Conservation (phyloP, 2,329 filamentous ascomycete genomes). For the Exophiala sideris region DNA sequence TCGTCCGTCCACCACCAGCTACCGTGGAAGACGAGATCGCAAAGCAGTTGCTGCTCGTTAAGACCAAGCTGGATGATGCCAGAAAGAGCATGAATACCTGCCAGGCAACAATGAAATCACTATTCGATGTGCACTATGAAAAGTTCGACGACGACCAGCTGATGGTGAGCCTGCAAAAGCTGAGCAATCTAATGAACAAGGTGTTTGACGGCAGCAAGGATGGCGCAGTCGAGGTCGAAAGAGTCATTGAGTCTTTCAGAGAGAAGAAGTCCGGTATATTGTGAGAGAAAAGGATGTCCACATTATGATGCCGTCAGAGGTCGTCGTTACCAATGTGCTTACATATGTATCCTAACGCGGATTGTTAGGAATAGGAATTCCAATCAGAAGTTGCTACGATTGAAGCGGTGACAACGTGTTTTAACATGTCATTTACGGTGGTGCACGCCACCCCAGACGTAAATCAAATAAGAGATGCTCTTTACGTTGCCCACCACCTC, state of each 20-base stretch:
- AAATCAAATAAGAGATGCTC: too few relatives aligned
- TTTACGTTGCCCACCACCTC: too few relatives aligned
- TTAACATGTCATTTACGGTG: too few relatives aligned
- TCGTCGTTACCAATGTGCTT: too few relatives aligned
- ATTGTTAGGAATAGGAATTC: too few relatives aligned
- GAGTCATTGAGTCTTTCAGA: conserved; percentile 8
- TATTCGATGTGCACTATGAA: conserved; percentile 16
- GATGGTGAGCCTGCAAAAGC: conserved; percentile 15
- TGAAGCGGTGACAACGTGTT: too few relatives aligned
- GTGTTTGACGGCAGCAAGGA: conserved; percentile 16
- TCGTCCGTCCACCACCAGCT: not conserved
- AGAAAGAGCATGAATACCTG: conserved; percentile 15
- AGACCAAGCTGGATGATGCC: conserved; percentile 14
- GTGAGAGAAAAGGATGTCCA: not conserved
- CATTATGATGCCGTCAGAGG: too few relatives aligned
- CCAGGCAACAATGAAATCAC: conserved; percentile 18
- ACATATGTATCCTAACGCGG: too few relatives aligned
- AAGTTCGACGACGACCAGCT: conserved; percentile 16
- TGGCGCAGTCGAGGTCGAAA: conserved; percentile 16
- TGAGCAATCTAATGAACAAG: conserved; percentile 18
- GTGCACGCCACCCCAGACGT: too few relatives aligned
- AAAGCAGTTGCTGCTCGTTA: conserved; percentile 15
- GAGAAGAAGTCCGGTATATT: not conserved
- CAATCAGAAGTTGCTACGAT: too few relatives aligned
- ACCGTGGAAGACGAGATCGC: conserved; percentile 3